Conservation (phyloP, 192 early-diverging fungal species). For the Entomortierella chlamydospora region DNA sequence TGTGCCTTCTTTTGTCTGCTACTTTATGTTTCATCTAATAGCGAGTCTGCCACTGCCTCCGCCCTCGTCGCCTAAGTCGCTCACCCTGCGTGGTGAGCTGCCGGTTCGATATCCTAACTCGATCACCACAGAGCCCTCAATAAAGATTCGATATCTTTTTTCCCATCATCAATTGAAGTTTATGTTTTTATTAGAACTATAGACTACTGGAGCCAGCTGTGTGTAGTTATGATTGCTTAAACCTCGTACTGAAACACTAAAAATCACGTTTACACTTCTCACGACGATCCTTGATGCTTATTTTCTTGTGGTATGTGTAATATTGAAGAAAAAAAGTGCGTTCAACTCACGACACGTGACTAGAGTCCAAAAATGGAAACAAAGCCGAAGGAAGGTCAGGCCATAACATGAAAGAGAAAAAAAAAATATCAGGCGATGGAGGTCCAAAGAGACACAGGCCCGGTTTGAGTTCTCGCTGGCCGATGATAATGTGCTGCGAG, state of each 20-base stretch:
- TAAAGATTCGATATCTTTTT: background rate
- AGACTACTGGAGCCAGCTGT: too few species aligned
- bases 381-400: background rate
- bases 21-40: slow-evolving; percentile 55
- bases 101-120: slow-evolving; percentile 2
- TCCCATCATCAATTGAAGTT: too few species aligned
- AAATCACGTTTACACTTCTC: background rate
- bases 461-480: slow-evolving; percentile 35
- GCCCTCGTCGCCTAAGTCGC: slow-evolving; percentile 79
- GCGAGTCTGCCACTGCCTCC: slow-evolving; percentile 82
- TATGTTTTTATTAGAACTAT: too few species aligned
- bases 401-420: background rate
- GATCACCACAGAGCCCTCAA: background rate
- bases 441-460: background rate
- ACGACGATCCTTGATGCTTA: background rate
- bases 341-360: too few species aligned
- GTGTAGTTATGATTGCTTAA: background rate
- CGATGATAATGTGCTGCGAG: slow-evolving; percentile 1
- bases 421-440: slow-evolving; percentile 19
- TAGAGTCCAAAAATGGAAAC: background rate
- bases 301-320: too few species aligned
- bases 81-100: background rate
- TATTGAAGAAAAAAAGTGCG: too few species aligned
- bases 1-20: background rate
- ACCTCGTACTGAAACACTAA: background rate